Evolutionary conservation across 1,284 basidiomycete species (phyloP), one percentile per base, ranked within the genome.

Genomic region (Melampsora abietis-canadensis): DNA sequence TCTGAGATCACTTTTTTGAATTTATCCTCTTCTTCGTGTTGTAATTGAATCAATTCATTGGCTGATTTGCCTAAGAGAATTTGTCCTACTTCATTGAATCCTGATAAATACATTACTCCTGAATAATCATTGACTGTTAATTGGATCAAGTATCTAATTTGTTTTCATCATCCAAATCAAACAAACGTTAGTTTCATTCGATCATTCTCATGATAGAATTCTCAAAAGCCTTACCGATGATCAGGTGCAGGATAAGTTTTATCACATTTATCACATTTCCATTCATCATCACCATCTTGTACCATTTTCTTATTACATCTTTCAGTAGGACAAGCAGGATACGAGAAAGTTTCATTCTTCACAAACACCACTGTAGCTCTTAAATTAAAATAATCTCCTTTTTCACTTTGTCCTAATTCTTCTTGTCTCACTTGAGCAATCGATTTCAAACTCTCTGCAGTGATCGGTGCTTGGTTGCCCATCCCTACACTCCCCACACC

Each of bases 181-280:
- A 21, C 34, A 47, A 59, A 19, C 27, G 27, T 31, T 47, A 24
- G 54, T 51, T 40, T 48, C 12, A 7, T 27, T 46, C 19, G 37
- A 37, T 30, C 44, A 15, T 24, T 14, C 21, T 60, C 15, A 21
- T n/a, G 15, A 12, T 10, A 21, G n/a, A 37, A 37, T 37, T 37
- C 34, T 30, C n/a, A 57, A 24, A 37, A 10, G 84, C 27, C 87
- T 77, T 78, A 92, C 91, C 95, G 86, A 82, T 94, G 87, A 78
- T 92, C 87, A 3, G 95, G 95, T 46, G 85, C 85, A 7, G 85
- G 85, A 81, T 87, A 91, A 72, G 83, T 87, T 79, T 87, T 87
- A 76, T 92, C 88, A 82, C 96, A 99, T 83, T 95, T 98, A 80
- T 98, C 95, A 82, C 96, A 99, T 63, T 87, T 84, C 94, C 94